Percentiles rank a stretch among this genome's conserved stretches.
These are phyloP conservation scores for Tulasnella calospora DNA, from an alignment of 768 basidiomycete genomes.

Conservation along the genomic window DNA sequence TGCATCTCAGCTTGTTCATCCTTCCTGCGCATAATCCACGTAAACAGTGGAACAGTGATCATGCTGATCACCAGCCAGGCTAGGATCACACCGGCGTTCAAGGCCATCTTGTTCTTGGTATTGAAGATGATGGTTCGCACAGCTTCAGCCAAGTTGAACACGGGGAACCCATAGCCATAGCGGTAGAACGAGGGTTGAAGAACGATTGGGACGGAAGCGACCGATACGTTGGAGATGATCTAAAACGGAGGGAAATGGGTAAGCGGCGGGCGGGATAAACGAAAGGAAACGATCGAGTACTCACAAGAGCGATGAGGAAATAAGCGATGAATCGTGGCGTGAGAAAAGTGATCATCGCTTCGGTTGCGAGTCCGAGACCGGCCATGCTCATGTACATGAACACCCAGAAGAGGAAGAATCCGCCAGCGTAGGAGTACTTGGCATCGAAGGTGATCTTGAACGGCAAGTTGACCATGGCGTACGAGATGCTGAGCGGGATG, in stretches of 20 bases:
- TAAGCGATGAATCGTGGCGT: slow-evolving; percentile 38
- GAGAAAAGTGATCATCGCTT: slow-evolving; percentile 38
- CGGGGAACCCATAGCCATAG: slow-evolving; percentile 61
- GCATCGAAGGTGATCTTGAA: slow-evolving; percentile 43
- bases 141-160: slow-evolving; percentile 62
- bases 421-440: slow-evolving; percentile 35
- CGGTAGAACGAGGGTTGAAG: slow-evolving; percentile 37
- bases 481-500: slow-evolving; percentile 41
- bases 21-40: too few relatives aligned
- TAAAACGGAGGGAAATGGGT: slow-evolving; percentile 30
- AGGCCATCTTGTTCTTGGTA: slow-evolving; percentile 50
- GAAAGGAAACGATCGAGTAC: not conserved
- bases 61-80: slow-evolving; percentile 33
- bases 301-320: slow-evolving; percentile 34
- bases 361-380: slow-evolving; percentile 36
- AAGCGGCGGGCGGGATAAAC: slow-evolving; percentile 32
- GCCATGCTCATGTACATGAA: slow-evolving; percentile 37
- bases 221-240: slow-evolving; percentile 52
- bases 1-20: too few relatives aligned
- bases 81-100: slow-evolving; percentile 37
- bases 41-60: not conserved
- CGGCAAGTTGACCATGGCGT: slow-evolving; percentile 43
- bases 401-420: slow-evolving; percentile 40
- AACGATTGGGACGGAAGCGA: slow-evolving; percentile 51
- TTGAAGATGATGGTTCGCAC: slow-evolving; percentile 58